Base-by-base conservation (phyloP, 805 yeast genomes). In the Candida parachauliodes region DNA sequence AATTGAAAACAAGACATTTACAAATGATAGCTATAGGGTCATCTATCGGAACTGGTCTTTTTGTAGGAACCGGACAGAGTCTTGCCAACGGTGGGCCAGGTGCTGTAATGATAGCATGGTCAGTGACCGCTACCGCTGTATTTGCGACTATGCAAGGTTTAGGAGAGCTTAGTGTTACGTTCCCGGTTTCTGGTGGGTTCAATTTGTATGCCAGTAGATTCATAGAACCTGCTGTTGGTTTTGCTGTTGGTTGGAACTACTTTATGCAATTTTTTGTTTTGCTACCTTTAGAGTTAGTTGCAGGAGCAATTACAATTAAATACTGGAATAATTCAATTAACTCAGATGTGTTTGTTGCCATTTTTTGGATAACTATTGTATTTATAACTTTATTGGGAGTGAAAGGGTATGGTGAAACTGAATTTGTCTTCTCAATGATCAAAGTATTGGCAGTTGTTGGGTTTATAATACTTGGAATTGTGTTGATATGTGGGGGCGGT, bases 21-120 rank as follows among this genome's bases (percentile, higher is more conserved):
- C 78, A 79, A 46, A 78, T 81, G 75, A 73, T 81, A 43, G 79
- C 86, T 24, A 76, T 81, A 31, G 85, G 85, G 27, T 80, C 83
- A 32, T 71, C 81, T 28, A 75, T 81, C 26, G 86, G 86, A 42
- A 79, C 85, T 2, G 86, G 88, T 52, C 59, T 81, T 39, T 78
- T 79, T 42, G 74, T 81, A 34, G 83, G 83, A 43, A 73, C 84
- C 2, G 86, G 83, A 38, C 56, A 69, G 34, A 76, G 83, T 2
- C 60, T 81, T 42, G 56, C 54, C 28, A 66, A 74, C 12, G 85
- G 83, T 46, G 86, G 86, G 31, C 82, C 83, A 5, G 81, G 78
- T 3, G 76, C 80, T 27, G 54, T 79, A 20, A 63, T 80, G 35
- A 76, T 80, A 34, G 80, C 75, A 27, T 79, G 77, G 68, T 44